phyloP scores from a whole-genome alignment of 306 rosid genomes.

The Lagenaria siceraria region DNA sequence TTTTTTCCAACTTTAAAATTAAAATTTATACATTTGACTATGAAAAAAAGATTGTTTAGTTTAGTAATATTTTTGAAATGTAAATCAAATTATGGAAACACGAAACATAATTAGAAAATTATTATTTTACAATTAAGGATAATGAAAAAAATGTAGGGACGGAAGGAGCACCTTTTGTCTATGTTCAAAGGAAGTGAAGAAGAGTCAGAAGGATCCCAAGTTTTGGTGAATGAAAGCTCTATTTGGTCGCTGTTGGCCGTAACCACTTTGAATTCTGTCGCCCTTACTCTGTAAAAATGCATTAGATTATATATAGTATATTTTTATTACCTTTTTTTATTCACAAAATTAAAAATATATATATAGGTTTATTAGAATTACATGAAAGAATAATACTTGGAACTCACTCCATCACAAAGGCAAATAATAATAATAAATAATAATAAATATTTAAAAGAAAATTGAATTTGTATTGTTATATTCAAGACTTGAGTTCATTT shows the following conservation, averaged over 20 bases:
- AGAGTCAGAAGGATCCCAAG: constrained; percentile 24
- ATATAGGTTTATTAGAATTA: background rate
- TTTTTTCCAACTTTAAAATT: too few relatives aligned
- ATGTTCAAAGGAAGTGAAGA: constrained; percentile 30
- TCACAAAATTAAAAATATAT: background rate
- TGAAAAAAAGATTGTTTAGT: background rate
- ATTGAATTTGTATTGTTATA: too few relatives aligned
- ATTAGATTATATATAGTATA: background rate
- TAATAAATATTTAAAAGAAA: too few relatives aligned
- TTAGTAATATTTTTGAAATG: too few relatives aligned
- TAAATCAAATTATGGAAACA: background rate
- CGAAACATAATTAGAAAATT: background rate
- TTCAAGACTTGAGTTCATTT: too few relatives aligned
- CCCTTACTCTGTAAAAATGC: constrained; percentile 24
- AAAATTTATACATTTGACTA: background rate
- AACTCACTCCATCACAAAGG: too few relatives aligned
- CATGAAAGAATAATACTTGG: too few relatives aligned
- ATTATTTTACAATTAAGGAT: background rate
- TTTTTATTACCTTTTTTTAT: background rate
- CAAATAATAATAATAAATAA: too few relatives aligned
- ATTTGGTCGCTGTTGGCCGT: constrained; percentile 16
- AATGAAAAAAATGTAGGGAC: background rate
- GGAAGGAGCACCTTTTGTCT: constrained; percentile 43
- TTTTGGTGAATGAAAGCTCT: constrained; percentile 55
- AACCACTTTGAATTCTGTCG: constrained; percentile 25